Percentiles rank a stretch among this genome's conserved stretches.
phyloP scores from a whole-genome alignment of 495 filamentous ascomycete species.

The Podospora bellae-mahoneyi region DNA sequence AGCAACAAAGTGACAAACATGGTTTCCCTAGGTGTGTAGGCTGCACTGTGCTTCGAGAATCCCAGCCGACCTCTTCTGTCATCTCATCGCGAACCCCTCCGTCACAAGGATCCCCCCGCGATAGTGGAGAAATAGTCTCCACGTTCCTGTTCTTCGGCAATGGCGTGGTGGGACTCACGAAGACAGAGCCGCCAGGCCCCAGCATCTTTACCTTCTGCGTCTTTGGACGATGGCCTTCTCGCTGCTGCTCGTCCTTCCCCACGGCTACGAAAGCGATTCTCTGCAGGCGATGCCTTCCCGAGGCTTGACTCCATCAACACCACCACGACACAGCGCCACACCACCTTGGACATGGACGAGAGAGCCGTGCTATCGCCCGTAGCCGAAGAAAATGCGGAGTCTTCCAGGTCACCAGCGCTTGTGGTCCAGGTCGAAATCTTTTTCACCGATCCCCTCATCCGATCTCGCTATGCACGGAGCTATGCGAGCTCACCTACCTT shows the following conservation, averaged over 20 bases:
- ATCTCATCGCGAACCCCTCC: conserved; percentile 13
- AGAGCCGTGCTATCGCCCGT: conserved; percentile 26
- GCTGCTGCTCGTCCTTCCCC: background rate
- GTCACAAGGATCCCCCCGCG: background rate
- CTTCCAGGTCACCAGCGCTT: conserved; percentile 21
- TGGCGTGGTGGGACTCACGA: conserved; percentile 33
- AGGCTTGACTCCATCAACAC: conserved; percentile 15
- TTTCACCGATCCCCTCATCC: conserved; percentile 44
- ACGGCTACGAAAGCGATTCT: conserved; percentile 18
- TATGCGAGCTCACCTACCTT: conserved; percentile 43
- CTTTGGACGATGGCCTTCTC: background rate
- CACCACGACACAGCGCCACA: conserved; percentile 1
- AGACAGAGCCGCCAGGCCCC: conserved; percentile 1
- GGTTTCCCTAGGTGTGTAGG: background rate
- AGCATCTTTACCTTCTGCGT: conserved; percentile 3
- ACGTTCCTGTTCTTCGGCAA: conserved; percentile 13
- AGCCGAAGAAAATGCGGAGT: conserved; percentile 23
- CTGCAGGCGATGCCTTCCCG: conserved; percentile 28
- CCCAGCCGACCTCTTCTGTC: background rate
- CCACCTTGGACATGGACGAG: conserved; percentile 27
- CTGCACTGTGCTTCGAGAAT: conserved; percentile 12
- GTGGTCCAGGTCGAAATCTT: conserved; percentile 42
- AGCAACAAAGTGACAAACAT: background rate
- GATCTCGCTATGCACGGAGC: conserved; percentile 36
- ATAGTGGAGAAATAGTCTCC: conserved; percentile 10